phyloP scores from a whole-genome alignment of 1,284 basidiomycete species.

The Ganoderma boninense region DNA sequence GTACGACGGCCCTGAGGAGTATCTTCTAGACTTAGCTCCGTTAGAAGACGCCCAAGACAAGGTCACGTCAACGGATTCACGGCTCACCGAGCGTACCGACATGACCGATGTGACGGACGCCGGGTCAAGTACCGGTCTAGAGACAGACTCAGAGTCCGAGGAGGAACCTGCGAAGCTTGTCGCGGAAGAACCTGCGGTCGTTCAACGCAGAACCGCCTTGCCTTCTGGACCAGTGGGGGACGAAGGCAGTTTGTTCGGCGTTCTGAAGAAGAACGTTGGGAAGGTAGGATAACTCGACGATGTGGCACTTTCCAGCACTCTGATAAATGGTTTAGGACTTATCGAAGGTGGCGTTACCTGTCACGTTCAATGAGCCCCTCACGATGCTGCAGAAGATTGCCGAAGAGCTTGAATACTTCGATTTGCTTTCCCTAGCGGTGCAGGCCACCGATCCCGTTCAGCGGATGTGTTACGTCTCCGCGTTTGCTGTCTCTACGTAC shows the following conservation, averaged over 20 bases:
- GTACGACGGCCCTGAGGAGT: constrained; percentile 72
- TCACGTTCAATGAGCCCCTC: constrained; percentile 90
- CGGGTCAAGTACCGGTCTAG: constrained; percentile 29
- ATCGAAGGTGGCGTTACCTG: constrained; percentile 85
- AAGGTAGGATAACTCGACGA: constrained; percentile 59
- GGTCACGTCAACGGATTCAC: constrained; percentile 45
- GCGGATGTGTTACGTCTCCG: constrained; percentile 80
- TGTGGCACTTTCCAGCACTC: constrained; percentile 1
- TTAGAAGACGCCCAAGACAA: constrained; percentile 53
- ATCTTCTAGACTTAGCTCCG: constrained; percentile 60
- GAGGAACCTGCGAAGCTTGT: constrained; percentile 29
- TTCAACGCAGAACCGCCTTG: constrained; percentile 67
- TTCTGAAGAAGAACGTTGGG: constrained; percentile 93
- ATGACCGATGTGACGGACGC: constrained; percentile 28
- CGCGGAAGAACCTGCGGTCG: constrained; percentile 28
- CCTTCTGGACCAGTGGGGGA: constrained; percentile 77
- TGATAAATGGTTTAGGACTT: constrained; percentile 65
- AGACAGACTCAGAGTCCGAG: constrained; percentile 37
- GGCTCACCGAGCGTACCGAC: constrained; percentile 44
- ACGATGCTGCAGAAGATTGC: constrained; percentile 82
- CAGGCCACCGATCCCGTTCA: constrained; percentile 69
- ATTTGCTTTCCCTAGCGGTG: constrained; percentile 74
- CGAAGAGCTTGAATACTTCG: constrained; percentile 86
- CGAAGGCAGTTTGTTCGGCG: constrained; percentile 87
- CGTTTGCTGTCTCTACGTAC: constrained; percentile 87